phyloP scores from a whole-genome alignment of 2,329 filamentous ascomycete genomes.

The Fusarium mundagurra region DNA sequence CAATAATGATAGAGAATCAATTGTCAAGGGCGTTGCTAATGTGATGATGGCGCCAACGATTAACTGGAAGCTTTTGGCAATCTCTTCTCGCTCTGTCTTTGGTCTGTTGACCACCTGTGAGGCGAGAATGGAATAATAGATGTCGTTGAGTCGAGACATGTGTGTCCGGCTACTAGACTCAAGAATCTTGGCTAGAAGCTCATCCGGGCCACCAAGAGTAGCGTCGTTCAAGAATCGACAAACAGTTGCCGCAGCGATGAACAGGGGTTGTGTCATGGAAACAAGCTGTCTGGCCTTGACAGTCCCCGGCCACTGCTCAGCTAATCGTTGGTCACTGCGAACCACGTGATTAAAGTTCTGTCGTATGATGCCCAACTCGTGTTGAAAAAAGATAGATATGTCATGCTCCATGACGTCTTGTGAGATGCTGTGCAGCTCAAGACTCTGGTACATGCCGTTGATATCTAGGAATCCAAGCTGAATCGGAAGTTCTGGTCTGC shows the following conservation, averaged over 20 bases:
- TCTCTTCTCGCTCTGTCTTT: neutral
- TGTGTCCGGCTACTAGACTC: neutral
- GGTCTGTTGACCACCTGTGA: neutral
- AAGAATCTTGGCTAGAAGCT: neutral
- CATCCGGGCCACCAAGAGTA: neutral
- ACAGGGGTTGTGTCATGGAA: neutral
- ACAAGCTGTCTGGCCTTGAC: neutral
- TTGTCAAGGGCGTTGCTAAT: neutral
- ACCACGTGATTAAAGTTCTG: neutral
- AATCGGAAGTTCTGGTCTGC: neutral
- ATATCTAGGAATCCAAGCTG: neutral
- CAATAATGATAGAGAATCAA: neutral
- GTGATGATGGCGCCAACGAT: neutral
- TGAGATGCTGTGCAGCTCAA: neutral
- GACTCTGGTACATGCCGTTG: neutral
- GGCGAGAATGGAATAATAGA: neutral
- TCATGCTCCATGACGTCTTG: neutral
- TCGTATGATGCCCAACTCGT: neutral
- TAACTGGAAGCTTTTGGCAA: neutral
- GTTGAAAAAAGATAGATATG: neutral
- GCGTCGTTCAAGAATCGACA: neutral
- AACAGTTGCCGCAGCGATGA: neutral
- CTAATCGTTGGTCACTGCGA: fast-evolving
- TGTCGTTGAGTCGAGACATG: neutral
- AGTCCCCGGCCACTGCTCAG: neutral